Conservation (phyloP, 305 asterid genomes). For the Fraxinus ornus region DNA sequence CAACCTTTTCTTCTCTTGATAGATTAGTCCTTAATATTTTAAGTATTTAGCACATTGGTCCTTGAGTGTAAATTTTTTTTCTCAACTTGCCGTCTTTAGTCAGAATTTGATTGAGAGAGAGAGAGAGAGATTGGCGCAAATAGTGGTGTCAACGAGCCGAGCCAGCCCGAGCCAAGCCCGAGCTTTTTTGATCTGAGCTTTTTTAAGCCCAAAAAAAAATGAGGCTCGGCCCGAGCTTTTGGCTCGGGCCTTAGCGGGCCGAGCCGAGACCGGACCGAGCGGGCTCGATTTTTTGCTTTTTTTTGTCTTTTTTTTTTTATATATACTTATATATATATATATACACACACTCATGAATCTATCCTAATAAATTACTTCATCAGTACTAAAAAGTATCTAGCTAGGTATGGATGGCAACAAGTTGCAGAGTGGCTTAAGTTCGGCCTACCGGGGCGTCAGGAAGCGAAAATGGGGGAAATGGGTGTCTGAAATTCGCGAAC, state of each 20-base stretch:
- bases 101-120: neutral
- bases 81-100: neutral
- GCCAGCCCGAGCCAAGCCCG: too few relatives aligned
- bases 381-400: neutral
- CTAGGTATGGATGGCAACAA: neutral
- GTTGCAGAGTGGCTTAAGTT: conserved; percentile 17
- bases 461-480: conserved; percentile 61
- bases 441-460: conserved; percentile 39
- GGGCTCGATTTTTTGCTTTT: too few relatives aligned
- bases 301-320: too few relatives aligned
- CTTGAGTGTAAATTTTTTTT: too few relatives aligned
- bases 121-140: neutral
- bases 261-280: too few relatives aligned
- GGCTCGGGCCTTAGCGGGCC: too few relatives aligned
- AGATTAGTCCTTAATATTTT: neutral
- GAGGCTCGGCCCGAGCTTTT: too few relatives aligned
- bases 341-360: too few relatives aligned
- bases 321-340: neutral
- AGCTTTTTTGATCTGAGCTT: too few relatives aligned
- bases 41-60: neutral
- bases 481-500: conserved; percentile 62
- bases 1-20: neutral
- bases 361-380: neutral
- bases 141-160: too few relatives aligned
- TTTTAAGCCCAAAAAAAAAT: too few relatives aligned